phyloP scores from a whole-genome alignment of 75 land plant species.

The Azolla pinnata region DNA sequence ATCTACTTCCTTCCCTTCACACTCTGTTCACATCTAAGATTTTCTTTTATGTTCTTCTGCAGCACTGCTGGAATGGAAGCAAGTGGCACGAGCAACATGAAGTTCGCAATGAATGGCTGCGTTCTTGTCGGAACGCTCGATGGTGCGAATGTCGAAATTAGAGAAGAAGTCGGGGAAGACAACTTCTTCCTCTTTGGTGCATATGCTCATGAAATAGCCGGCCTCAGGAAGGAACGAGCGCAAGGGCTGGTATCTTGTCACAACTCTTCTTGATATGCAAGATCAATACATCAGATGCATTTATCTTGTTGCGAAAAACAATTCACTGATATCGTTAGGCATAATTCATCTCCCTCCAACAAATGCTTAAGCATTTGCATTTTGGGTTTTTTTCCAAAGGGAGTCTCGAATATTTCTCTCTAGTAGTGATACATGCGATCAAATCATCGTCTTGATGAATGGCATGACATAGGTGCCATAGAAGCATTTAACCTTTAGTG shows the following conservation, averaged over 20 bases:
- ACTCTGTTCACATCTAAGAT: background rate
- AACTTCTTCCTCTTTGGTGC: conserved; percentile 98
- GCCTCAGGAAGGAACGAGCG: conserved; percentile 64
- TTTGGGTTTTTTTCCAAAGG: no score
- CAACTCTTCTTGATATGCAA: no score
- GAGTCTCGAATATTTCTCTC: no score
- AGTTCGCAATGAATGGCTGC: conserved; percentile 99
- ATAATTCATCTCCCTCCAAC: no score
- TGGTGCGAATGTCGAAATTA: conserved; percentile 97
- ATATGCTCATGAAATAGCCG: conserved; percentile 69
- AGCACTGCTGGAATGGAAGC: conserved; percentile 99
- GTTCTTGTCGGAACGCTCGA: conserved; percentile 86
- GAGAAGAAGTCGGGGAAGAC: conserved; percentile 85
- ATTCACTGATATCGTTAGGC: no score
- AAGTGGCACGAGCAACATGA: conserved; percentile 99
- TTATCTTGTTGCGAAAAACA: no score
- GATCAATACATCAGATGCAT: no score
- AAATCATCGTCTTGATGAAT: no score
- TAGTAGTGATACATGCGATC: no score
- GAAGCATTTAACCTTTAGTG: no score
- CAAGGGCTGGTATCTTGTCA: conserved; percentile 67
- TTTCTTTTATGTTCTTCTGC: background rate
- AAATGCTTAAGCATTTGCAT: no score
- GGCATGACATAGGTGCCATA: no score
- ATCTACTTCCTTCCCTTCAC: background rate